Evolutionary conservation across 306 rosid species (phyloP).

Genomic region (Fragaria nilgerrensis): DNA sequence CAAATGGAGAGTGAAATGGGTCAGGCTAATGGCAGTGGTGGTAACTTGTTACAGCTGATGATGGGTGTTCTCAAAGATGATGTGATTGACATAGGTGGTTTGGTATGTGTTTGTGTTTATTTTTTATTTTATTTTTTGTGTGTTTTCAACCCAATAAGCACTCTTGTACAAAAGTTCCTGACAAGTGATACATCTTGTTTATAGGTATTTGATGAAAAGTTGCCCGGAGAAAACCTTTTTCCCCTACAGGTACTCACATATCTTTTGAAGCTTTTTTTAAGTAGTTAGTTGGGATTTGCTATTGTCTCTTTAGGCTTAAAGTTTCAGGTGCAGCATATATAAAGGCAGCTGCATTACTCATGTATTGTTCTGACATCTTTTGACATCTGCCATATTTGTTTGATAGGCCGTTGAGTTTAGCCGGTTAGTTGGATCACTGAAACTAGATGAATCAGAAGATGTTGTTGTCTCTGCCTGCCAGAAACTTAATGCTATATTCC

Average conservation of each 20-base stretch:
- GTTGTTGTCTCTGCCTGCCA: constrained; percentile 83
- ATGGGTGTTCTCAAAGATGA: constrained; percentile 85
- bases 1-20: constrained; percentile 87
- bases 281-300: neutral
- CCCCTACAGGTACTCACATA: constrained; percentile 72
- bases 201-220: constrained; percentile 89
- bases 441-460: constrained; percentile 86
- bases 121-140: neutral
- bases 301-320: neutral
- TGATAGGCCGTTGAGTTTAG: constrained; percentile 93
- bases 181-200: constrained; percentile 3
- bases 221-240: constrained; percentile 87
- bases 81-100: constrained; percentile 86
- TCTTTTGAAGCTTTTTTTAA: neutral
- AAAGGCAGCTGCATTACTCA: neutral
- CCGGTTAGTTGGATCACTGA: constrained; percentile 81
- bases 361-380: neutral
- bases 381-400: constrained; percentile 21
- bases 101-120: constrained; percentile 52
- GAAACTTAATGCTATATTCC: constrained; percentile 75
- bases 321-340: neutral
- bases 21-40: constrained; percentile 73
- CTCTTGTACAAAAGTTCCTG: neutral
- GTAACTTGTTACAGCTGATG: constrained; percentile 78
- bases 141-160: neutral